Conservation (phyloP, 768 basidiomycete species). For the Boletus subparvulus region DNA sequence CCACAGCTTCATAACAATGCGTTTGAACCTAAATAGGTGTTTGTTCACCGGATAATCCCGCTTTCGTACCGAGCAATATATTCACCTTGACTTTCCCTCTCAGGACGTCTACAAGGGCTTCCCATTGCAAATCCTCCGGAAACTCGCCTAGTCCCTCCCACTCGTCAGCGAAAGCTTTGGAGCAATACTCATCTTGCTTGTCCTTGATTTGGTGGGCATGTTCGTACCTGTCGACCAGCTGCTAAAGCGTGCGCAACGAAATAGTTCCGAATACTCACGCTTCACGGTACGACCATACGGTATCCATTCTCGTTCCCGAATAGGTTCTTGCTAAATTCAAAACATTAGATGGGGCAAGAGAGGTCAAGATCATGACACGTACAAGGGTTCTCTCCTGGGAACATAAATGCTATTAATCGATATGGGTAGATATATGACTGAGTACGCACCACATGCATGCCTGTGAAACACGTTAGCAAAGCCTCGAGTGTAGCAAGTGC, state of each 20-base stretch:
- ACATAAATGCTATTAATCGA: not conserved
- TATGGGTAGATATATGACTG: conserved; percentile 10
- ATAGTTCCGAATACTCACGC: conserved; percentile 32
- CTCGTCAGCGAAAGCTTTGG: conserved; percentile 43
- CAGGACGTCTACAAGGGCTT: conserved; percentile 66
- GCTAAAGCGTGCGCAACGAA: not conserved
- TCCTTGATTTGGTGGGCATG: conserved; percentile 62
- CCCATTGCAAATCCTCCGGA: conserved; percentile 71
- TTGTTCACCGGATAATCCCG: not conserved
- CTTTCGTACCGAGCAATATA: not conserved
- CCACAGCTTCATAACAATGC: conserved; percentile 63
- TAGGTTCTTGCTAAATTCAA: conserved; percentile 30
- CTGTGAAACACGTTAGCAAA: conserved; percentile 31
- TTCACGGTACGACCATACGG: conserved; percentile 64
- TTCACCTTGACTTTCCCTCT: conserved; percentile 72
- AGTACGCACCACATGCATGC: conserved; percentile 56
- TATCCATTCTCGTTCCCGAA: conserved; percentile 57
- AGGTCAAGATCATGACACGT: conserved; percentile 5
- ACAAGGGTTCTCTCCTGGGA: conserved; percentile 57
- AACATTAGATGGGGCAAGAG: not conserved
- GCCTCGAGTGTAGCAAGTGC: not conserved
- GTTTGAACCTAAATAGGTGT: conserved; percentile 38
- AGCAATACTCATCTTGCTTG: conserved; percentile 69
- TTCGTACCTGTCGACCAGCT: conserved; percentile 44
- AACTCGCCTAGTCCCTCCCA: conserved; percentile 52